These are phyloP conservation scores for Geotrichum klebahnii DNA, from an alignment of 1,139 yeast species.

Conservation along the genomic window DNA sequence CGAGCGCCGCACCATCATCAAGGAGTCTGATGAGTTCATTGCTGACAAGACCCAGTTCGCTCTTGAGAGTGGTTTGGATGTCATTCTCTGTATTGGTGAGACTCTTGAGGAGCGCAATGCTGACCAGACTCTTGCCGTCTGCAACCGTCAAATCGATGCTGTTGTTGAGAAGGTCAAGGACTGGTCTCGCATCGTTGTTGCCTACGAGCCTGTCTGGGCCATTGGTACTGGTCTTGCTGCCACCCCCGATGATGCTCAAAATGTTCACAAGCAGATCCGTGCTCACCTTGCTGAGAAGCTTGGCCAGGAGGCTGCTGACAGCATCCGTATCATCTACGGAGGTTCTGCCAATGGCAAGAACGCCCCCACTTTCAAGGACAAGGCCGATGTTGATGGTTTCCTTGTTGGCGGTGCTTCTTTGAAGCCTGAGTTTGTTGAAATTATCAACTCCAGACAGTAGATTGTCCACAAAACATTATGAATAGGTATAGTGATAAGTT, in stretches of 20 bases:
- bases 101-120: constrained; percentile 92
- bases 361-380: constrained; percentile 84
- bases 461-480: neutral
- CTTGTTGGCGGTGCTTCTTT: constrained; percentile 99
- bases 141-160: constrained; percentile 87
- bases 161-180: constrained; percentile 77
- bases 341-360: constrained; percentile 97
- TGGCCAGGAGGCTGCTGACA: constrained; percentile 72
- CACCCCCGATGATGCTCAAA: constrained; percentile 93
- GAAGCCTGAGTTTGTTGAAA: constrained; percentile 96
- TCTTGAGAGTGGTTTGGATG: constrained; percentile 78
- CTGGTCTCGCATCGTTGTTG: constrained; percentile 91
- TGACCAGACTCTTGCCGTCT: constrained; percentile 78
- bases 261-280: constrained; percentile 84
- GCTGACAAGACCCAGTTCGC: constrained; percentile 96
- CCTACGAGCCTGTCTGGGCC: constrained; percentile 99
- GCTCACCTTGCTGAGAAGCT: constrained; percentile 70
- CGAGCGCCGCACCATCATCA: constrained; percentile 92
- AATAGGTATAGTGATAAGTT: neutral
- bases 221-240: constrained; percentile 99
- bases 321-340: constrained; percentile 91
- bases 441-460: constrained; percentile 85
- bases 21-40: constrained; percentile 85
- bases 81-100: constrained; percentile 96
- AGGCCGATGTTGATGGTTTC: constrained; percentile 95